Conservation (phyloP, 2,329 filamentous ascomycete species). For the Elsinoe australis region DNA sequence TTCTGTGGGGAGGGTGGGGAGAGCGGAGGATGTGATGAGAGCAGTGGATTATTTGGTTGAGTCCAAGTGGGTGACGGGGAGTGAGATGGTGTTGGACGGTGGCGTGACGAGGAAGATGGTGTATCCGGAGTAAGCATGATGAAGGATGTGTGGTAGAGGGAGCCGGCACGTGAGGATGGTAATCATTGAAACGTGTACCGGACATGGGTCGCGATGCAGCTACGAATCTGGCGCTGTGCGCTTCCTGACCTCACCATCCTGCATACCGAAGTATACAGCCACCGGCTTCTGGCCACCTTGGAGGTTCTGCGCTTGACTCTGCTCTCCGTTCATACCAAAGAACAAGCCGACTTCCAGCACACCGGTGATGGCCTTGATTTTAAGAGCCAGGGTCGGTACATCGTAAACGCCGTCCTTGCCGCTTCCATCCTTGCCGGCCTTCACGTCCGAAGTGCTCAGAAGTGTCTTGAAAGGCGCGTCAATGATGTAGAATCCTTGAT, state of each 20-base stretch:
- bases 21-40: constrained; percentile 40
- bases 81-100: constrained; percentile 42
- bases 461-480: constrained; percentile 79
- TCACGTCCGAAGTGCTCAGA: constrained; percentile 53
- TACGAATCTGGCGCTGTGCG: constrained; percentile 11
- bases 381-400: constrained; percentile 62
- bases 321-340: constrained; percentile 66
- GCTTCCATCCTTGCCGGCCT: constrained; percentile 32
- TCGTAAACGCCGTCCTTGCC: constrained; percentile 63
- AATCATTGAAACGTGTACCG: background rate
- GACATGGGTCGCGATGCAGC: background rate
- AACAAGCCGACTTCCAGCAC: constrained; percentile 92
- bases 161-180: background rate
- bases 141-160: background rate
- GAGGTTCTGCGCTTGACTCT: constrained; percentile 52
- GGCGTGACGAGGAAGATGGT: constrained; percentile 43
- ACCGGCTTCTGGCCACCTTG: constrained; percentile 81
- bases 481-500: constrained; percentile 82
- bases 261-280: constrained; percentile 90
- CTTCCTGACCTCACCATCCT: constrained; percentile 45
- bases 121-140: constrained; percentile 32
- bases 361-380: constrained; percentile 73
- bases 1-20: constrained; percentile 44
- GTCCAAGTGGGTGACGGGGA: constrained; percentile 37
- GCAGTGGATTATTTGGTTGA: constrained; percentile 37